Evolutionary conservation across 2,329 filamentous ascomycete species (phyloP), one percentile per base, ranked within the genome.

Genomic region (Fusarium sp.): DNA sequence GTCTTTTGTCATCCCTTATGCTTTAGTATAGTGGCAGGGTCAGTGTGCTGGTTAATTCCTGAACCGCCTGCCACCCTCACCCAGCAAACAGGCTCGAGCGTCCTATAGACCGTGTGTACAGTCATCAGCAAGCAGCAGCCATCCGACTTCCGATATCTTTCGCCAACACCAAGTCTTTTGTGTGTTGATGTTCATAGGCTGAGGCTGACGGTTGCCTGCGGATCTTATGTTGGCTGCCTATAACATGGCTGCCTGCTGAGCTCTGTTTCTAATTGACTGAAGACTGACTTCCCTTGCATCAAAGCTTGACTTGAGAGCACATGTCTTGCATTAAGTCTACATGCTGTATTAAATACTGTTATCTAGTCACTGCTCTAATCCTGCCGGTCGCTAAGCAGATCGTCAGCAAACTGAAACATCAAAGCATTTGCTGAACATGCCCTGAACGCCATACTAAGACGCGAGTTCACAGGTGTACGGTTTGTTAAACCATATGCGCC

Each of bases 401-500:
- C 40, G 26, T 40, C 30, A 63, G 55, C 46, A 45, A 55, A 28
- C 11, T 46, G 15, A 59, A 23, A 31, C 18, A 26, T 51, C 38
- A 40, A 57, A 57, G 37, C 50, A 47, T 55, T 67, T 41, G 44
- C 60, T 71, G 65, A 64, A 47, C 28, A 58, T 70, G 65, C 60
- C 63, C 53, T 59, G 42, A 72, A 74, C 71, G 65, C 72, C 71
- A 61, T 70, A 72, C 59, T 62, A 52, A 70, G 72, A 69, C 69
- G 62, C 28, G 68, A 74, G 65, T 72, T 63, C 30, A 9, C 23
- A 50, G 34, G 47, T 70, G 63, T 58, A 46, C 72, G 70, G 68
- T 62, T 65, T 67, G 45, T 41, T 52, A 61, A 70, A 70, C 49
- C 55, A 42, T 51, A 23, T 71, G 60, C 68, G 62, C 70, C 70